Base-by-base conservation (phyloP, 169 alveolate species). In the Toxoplasma gondii region DNA sequence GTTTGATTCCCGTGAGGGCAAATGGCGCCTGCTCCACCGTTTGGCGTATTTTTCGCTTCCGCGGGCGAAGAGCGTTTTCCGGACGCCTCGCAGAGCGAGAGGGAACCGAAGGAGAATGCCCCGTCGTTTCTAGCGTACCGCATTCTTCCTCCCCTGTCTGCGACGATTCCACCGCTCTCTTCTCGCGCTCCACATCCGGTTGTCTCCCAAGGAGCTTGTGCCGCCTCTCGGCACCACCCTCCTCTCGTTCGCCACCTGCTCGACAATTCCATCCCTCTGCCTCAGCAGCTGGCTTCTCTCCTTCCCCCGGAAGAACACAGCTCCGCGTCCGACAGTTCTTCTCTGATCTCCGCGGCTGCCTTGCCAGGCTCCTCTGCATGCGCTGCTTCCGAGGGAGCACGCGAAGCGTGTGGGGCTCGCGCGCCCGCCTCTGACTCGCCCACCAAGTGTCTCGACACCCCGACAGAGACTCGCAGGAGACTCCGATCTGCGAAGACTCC, bases 241-340 rank as follows among this genome's bases (percentile, higher is more conserved):
- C 84, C 84, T 22, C 38, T 74, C 27, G 84, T 74, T 16, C 39
- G 84, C 39, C 84, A 74, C 84, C 44, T 74, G 84, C 84, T 74
- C n/a, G 84, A 74, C 84, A 31, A 12, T n/a, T 74, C 84, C 2
- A 16, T 31, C 12, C 84, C 84, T 17, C 84, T 36, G 17, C 84
- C 84, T 74, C n/a, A 17, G 10, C 22, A 2, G 41, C 41, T 69
- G 38, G 19, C 41, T 69, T 69, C 81, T n/a, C 19, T 4, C 31
- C 41, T 69, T 29, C 12, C 81, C 41, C 81, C 81, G n/a, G 41
- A 4, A 29, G 38, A n/a, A n/a, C 4, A 49, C 58, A 49, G 12
- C 58, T 12, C 58, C 12, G 58, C 4, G 22, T 4, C 58, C 58
- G 58, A 49, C 22, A 12, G 58, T 12, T 12, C 58, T 49, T 49